Evolutionary conservation across 495 filamentous ascomycete species (phyloP).

Genomic region (Aspergillus bertholletiae): DNA sequence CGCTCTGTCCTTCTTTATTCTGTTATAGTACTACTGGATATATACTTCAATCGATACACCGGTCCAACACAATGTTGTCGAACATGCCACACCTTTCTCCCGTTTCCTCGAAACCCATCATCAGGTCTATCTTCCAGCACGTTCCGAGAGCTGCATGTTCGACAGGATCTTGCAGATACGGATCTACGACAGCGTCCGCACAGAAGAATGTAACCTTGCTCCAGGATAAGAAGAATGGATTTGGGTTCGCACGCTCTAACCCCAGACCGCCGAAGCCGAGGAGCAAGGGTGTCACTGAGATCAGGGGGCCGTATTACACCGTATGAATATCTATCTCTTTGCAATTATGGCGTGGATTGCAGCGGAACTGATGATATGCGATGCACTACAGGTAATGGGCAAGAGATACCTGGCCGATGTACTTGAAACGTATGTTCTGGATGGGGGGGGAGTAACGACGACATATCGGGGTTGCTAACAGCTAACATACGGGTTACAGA

Average conservation of each 20-base stretch:
- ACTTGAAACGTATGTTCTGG: slow-evolving; percentile 44
- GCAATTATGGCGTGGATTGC: too few relatives aligned
- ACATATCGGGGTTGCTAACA: too few relatives aligned
- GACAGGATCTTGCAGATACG: slow-evolving; percentile 7
- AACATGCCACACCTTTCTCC: not conserved
- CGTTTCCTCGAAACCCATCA: not conserved
- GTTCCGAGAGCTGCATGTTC: slow-evolving; percentile 9
- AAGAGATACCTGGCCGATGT: slow-evolving; percentile 50
- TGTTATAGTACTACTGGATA: too few relatives aligned
- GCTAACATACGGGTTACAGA: slow-evolving; percentile 16
- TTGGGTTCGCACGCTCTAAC: slow-evolving; percentile 54
- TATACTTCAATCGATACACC: too few relatives aligned
- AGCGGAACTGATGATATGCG: not conserved
- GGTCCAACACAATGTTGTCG: not conserved
- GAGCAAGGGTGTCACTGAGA: slow-evolving; percentile 49
- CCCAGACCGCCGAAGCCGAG: slow-evolving; percentile 48
- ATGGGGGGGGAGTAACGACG: too few relatives aligned
- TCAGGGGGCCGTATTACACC: slow-evolving; percentile 54
- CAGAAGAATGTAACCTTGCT: slow-evolving; percentile 37
- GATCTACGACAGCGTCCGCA: slow-evolving; percentile 16
- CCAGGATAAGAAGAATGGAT: slow-evolving; percentile 48
- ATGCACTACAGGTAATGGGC: slow-evolving; percentile 41
- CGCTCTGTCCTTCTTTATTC: too few relatives aligned
- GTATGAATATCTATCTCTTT: too few relatives aligned
- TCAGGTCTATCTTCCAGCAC: slow-evolving; percentile 5